Evolutionary conservation across 2,329 filamentous ascomycete species (phyloP).

Genomic region (Calonectria honghensis): DNA sequence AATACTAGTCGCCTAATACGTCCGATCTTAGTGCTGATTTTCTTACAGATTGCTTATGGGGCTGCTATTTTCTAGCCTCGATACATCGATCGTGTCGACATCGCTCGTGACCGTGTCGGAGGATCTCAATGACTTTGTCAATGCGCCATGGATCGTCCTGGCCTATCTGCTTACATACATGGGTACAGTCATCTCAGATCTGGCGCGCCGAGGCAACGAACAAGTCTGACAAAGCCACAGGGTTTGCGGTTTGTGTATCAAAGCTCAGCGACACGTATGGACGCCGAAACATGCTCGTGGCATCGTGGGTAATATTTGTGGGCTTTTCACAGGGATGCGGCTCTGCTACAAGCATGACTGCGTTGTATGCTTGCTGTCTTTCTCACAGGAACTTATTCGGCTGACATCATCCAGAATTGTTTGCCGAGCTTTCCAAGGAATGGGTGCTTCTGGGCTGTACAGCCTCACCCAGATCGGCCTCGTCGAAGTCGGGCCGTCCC

Average conservation of each 20-base stretch:
- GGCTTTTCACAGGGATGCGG: constrained; percentile 74
- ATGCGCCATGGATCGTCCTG: constrained; percentile 73
- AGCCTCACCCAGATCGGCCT: constrained; percentile 75
- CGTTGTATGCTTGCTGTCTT: constrained; percentile 64
- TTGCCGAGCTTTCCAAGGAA: constrained; percentile 75
- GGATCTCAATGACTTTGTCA: constrained; percentile 70
- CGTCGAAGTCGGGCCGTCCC: constrained; percentile 72
- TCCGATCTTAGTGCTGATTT: constrained; percentile 44
- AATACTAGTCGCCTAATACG: neutral
- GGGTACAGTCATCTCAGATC: constrained; percentile 59
- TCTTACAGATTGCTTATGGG: constrained; percentile 68
- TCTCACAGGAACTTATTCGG: neutral
- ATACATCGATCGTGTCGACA: constrained; percentile 75
- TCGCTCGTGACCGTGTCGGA: constrained; percentile 74
- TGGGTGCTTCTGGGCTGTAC: constrained; percentile 78
- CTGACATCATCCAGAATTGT: constrained; percentile 68
- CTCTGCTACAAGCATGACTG: constrained; percentile 68
- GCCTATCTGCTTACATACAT: constrained; percentile 75
- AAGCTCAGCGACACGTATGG: constrained; percentile 77
- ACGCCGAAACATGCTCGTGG: constrained; percentile 68
- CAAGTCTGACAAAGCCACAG: constrained; percentile 56
- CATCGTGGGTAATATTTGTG: constrained; percentile 73
- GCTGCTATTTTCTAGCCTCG: constrained; percentile 74
- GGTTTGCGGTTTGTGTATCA: constrained; percentile 75
- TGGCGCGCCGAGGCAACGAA: constrained; percentile 1